Conservation (phyloP, 257 asterid genomes). For the Solanum tarapatanum region DNA sequence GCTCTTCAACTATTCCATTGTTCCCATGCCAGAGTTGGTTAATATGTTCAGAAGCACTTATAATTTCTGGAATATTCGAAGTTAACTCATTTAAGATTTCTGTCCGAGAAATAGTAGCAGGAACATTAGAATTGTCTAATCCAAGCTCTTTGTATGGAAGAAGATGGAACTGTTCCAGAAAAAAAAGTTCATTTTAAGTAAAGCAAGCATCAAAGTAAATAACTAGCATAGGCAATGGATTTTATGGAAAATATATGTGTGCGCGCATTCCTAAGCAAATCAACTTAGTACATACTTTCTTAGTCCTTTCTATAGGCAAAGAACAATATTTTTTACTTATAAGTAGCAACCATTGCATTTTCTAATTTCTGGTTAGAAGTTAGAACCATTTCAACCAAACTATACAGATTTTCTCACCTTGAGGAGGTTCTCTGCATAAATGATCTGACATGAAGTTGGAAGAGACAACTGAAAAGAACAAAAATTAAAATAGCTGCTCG, state of each 20-base stretch:
- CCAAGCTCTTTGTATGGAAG: conserved; percentile 81
- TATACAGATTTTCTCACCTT: conserved; percentile 32
- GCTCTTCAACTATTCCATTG: conserved; percentile 27
- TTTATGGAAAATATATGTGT: not conserved
- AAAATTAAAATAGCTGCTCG: conserved; percentile 7
- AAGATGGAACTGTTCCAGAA: conserved; percentile 39
- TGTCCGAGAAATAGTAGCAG: conserved; percentile 31
- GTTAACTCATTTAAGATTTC: conserved; percentile 14
- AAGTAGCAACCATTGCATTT: not conserved
- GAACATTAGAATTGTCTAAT: conserved; percentile 54
- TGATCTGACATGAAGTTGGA: conserved; percentile 16
- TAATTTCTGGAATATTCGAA: not conserved
- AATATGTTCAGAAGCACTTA: conserved; percentile 2
- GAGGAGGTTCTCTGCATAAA: conserved; percentile 86
- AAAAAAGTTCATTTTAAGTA: not conserved
- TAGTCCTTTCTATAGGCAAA: not conserved
- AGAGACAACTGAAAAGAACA: conserved; percentile 33
- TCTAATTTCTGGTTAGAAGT: too few species aligned
- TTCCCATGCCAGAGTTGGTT: conserved; percentile 30
- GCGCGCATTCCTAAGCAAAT: not conserved
- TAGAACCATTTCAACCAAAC: not conserved
- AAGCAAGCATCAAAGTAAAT: not conserved
- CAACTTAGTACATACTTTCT: not conserved
- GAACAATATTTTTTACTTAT: not conserved
- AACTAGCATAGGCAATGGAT: not conserved